A percentile compares a stretch with the other conserved stretches of the same genome.
phyloP scores from a whole-genome alignment of 495 filamentous ascomycete genomes.

The Daldinia caldariorum region DNA sequence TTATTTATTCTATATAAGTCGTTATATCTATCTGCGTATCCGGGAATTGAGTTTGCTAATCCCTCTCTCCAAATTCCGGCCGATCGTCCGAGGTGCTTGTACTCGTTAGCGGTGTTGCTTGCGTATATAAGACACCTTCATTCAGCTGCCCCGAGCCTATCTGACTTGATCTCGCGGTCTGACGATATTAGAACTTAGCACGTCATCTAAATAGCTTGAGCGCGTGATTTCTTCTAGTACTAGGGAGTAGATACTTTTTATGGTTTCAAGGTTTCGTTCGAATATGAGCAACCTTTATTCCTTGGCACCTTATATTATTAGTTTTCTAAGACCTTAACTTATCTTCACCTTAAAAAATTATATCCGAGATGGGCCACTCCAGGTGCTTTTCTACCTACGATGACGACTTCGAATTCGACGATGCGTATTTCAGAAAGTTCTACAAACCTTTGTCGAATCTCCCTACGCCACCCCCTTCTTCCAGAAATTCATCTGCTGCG shows the following conservation, averaged over 20 bases:
- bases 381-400: slow-evolving; percentile 51
- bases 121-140: slow-evolving; percentile 35
- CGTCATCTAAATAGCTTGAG: slow-evolving; percentile 37
- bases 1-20: slow-evolving; percentile 34
- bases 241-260: slow-evolving; percentile 23
- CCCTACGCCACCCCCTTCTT: slow-evolving; percentile 67
- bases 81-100: slow-evolving; percentile 38
- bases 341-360: slow-evolving; percentile 8
- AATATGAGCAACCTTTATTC: slow-evolving; percentile 45
- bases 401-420: slow-evolving; percentile 62
- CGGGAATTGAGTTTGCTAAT: slow-evolving; percentile 35
- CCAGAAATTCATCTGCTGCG: slow-evolving; percentile 52
- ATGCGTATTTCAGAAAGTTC: slow-evolving; percentile 64
- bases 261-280: slow-evolving; percentile 14
- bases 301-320: slow-evolving; percentile 30
- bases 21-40: slow-evolving; percentile 35
- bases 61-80: slow-evolving; percentile 23
- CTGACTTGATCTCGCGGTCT: slow-evolving; percentile 13
- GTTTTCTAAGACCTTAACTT: slow-evolving; percentile 39
- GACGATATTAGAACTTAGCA: slow-evolving; percentile 20
- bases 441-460: slow-evolving; percentile 69
- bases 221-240: slow-evolving; percentile 42
- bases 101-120: slow-evolving; percentile 16
- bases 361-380: slow-evolving; percentile 45
- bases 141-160: neutral